Conservation (phyloP, 2,329 filamentous ascomycete genomes). For the Orbilia quercus region DNA sequence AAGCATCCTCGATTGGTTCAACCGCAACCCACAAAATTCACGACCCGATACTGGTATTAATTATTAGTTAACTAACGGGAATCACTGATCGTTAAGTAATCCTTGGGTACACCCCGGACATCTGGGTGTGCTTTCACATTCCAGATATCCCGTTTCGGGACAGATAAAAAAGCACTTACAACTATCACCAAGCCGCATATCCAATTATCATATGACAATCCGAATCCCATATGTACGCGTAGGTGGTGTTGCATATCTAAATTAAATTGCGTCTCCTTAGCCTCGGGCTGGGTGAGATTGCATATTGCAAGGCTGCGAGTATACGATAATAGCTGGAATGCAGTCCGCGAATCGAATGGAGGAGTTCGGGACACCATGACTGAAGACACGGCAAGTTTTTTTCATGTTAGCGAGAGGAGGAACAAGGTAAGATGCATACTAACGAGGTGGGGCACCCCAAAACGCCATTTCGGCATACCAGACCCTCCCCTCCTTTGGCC, state of each 20-base stretch:
- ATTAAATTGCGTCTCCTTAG: conserved; percentile 14
- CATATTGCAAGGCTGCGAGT: conserved; percentile 7
- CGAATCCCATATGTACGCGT: conserved; percentile 20
- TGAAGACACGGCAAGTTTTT: conserved; percentile 35
- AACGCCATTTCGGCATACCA: conserved; percentile 27
- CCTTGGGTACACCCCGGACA: neutral
- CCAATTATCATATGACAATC: conserved; percentile 47
- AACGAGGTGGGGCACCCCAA: conserved; percentile 36
- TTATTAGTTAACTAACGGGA: too few relatives aligned
- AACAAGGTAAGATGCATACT: conserved; percentile 32
- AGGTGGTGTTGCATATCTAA: conserved; percentile 19
- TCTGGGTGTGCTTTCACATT: conserved; percentile 11
- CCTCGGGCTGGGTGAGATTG: conserved; percentile 2
- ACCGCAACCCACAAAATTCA: conserved; percentile 25
- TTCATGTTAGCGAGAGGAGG: conserved; percentile 28
- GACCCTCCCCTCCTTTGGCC: conserved; percentile 18
- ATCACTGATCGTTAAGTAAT: neutral
- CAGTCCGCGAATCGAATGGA: too few relatives aligned
- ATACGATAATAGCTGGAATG: neutral
- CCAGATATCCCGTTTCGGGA: conserved; percentile 8
- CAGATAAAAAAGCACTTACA: conserved; percentile 4
- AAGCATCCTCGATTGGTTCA: conserved; percentile 29
- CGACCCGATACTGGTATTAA: neutral
- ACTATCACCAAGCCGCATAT: conserved; percentile 2
- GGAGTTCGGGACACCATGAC: conserved; percentile 33